Conservation (phyloP, 75 land plant genomes). For the Cupressus sempervirens region DNA sequence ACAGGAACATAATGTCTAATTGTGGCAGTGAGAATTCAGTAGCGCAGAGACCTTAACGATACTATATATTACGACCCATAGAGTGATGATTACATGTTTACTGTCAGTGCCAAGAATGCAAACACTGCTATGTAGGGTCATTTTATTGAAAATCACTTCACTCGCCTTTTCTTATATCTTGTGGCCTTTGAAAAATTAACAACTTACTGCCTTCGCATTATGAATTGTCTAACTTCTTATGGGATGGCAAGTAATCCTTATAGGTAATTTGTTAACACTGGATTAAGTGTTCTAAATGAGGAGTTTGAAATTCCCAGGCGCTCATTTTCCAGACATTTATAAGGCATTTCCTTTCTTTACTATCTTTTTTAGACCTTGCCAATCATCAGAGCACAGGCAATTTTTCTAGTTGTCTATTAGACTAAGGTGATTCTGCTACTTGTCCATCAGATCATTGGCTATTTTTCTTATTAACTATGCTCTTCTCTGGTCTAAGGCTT, state of each 20-base stretch:
- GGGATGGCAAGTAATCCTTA: not conserved
- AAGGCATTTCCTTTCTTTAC: not conserved
- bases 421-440: too few species aligned
- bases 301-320: not conserved
- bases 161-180: not conserved
- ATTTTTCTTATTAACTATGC: not conserved
- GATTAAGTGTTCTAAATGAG: not conserved
- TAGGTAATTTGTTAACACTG: not conserved
- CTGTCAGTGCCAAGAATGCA: not conserved
- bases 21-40: not conserved
- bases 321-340: not conserved
- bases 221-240: not conserved
- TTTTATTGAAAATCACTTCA: not conserved
- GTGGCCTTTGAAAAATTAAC: not conserved
- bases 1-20: not conserved
- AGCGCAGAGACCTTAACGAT: not conserved
- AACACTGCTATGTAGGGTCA: not conserved
- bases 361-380: too few species aligned
- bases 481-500: not conserved
- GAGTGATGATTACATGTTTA: not conserved
- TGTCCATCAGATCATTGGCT: not conserved
- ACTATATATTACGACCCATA: not conserved
- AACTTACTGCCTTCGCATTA: not conserved
- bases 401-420: too few species aligned
- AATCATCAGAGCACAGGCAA: too few species aligned